Percentiles rank a stretch among this genome's conserved stretches.
These are phyloP conservation scores for Quillaja saponaria DNA, from an alignment of 306 rosid genomes.

Conservation along the genomic window DNA sequence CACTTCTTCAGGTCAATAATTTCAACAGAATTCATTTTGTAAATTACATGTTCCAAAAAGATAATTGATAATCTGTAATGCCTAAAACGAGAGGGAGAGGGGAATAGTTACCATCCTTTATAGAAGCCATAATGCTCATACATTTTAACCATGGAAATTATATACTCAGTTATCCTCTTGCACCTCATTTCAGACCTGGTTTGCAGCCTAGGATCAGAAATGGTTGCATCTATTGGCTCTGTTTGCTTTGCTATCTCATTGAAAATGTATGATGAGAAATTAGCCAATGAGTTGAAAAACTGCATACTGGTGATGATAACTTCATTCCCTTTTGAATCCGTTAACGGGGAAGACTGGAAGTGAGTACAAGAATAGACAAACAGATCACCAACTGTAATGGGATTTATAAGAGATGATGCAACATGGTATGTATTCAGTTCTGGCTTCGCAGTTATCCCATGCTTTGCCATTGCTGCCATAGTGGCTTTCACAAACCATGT, in stretches of 20 bases:
- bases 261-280: not conserved
- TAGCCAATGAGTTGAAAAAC: not conserved
- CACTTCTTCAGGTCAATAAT: no score
- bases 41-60: no score
- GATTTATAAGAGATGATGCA: not conserved
- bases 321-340: not conserved
- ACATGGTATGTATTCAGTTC: not conserved
- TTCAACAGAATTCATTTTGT: no score
- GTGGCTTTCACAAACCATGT: constrained; percentile 19
- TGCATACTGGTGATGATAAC: not conserved
- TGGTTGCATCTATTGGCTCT: not conserved
- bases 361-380: not conserved
- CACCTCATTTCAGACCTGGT: not conserved
- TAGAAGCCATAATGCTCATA: constrained; percentile 1
- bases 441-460: not conserved
- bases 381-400: not conserved
- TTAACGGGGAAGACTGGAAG: not conserved
- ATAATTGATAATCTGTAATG: no score
- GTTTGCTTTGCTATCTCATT: not conserved
- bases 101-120: not conserved
- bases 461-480: constrained; percentile 11
- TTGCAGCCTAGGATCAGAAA: not conserved
- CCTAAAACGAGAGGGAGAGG: no score
- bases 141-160: not conserved
- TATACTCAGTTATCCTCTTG: not conserved